Percentiles rank a stretch among this genome's conserved stretches.
phyloP scores from a whole-genome alignment of 2,329 filamentous ascomycete species.

The Neofusicoccum umdonicola region DNA sequence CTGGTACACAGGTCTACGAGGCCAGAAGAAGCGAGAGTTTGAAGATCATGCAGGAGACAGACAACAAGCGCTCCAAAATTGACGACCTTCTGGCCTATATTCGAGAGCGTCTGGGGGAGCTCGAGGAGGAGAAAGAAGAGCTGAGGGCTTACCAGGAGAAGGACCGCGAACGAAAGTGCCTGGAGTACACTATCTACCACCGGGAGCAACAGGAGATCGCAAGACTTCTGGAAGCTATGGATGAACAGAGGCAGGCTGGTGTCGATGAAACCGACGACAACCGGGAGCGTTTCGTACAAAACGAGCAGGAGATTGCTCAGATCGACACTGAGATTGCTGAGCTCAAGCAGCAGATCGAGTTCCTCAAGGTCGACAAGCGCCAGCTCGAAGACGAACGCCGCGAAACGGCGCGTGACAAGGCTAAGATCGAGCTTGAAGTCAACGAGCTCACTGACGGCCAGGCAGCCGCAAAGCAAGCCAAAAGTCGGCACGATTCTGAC shows the following conservation, averaged over 20 bases:
- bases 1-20: constrained; percentile 96
- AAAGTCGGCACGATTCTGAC: constrained; percentile 68
- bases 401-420: constrained; percentile 73
- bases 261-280: constrained; percentile 82
- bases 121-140: constrained; percentile 97
- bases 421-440: constrained; percentile 81
- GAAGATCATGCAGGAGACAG: constrained; percentile 96
- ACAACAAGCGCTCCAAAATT: constrained; percentile 91
- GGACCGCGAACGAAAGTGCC: constrained; percentile 83
- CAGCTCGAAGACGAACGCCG: constrained; percentile 89
- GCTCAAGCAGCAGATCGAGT: constrained; percentile 77
- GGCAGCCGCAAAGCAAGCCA: constrained; percentile 70
- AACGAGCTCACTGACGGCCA: constrained; percentile 83
- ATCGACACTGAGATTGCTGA: constrained; percentile 78
- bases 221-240: constrained; percentile 75
- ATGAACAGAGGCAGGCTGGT: constrained; percentile 76
- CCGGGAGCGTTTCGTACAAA: constrained; percentile 70
- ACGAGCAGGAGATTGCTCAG: constrained; percentile 73
- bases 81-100: constrained; percentile 91
- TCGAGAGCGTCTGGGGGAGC: constrained; percentile 79
- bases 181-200: constrained; percentile 93
- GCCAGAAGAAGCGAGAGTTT: constrained; percentile 84
- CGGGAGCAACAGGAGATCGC: constrained; percentile 80
- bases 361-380: constrained; percentile 77
- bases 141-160: constrained; percentile 91